A percentile compares a stretch with the other conserved stretches of the same genome.
These are phyloP conservation scores for Leccinum insolens DNA, from an alignment of 1,284 basidiomycete species.

Conservation along the genomic window DNA sequence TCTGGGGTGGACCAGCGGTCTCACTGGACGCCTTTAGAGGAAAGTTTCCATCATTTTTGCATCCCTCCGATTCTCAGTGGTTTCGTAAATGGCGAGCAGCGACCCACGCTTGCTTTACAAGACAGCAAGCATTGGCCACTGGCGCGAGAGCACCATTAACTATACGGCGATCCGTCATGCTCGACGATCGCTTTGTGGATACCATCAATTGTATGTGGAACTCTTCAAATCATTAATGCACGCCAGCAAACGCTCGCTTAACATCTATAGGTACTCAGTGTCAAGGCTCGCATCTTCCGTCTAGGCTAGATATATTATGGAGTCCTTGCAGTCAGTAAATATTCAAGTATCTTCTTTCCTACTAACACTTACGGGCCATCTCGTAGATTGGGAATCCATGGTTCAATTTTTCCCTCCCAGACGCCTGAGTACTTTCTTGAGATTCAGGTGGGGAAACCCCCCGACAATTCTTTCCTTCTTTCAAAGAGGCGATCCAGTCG, in stretches of 20 bases:
- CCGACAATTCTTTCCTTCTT: constrained; percentile 9
- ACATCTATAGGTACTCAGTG: constrained; percentile 19
- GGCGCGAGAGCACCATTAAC: not conserved
- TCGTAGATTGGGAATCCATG: constrained; percentile 28
- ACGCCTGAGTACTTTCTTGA: constrained; percentile 10
- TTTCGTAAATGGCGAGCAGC: constrained; percentile 12
- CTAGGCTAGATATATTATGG: constrained; percentile 24
- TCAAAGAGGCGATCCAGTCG: constrained; percentile 10
- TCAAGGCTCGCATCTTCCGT: constrained; percentile 18
- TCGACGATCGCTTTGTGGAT: constrained; percentile 15
- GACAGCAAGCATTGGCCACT: constrained; percentile 3
- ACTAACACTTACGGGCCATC: not conserved
- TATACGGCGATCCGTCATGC: not conserved
- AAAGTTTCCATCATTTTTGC: constrained; percentile 7
- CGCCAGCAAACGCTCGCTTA: not conserved
- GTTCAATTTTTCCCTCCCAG: constrained; percentile 3
- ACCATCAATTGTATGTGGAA: constrained; percentile 30
- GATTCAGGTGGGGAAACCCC: constrained; percentile 8
- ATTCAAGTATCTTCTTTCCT: not conserved
- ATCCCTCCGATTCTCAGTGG: constrained; percentile 5
- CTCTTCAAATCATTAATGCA: not conserved
- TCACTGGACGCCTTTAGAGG: constrained; percentile 17
- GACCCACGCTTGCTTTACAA: constrained; percentile 10
- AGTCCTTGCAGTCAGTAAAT: constrained; percentile 31
- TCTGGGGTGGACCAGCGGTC: constrained; percentile 21